These are phyloP conservation scores for Agrocybe pediades DNA, from an alignment of 768 basidiomycete species.

Conservation along the genomic window DNA sequence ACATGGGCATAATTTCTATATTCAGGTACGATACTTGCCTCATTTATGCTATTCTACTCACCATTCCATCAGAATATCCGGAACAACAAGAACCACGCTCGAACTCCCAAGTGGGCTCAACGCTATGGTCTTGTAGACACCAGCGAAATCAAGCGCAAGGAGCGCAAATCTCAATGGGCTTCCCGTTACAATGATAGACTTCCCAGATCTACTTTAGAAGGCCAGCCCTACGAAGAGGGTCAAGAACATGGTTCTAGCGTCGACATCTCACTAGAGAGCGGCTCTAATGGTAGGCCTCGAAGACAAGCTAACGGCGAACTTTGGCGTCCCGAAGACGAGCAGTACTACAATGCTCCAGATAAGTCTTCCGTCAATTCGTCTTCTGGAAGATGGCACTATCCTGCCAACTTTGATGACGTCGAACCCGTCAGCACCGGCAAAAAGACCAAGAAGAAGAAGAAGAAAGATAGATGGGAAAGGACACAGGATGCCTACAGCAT, in stretches of 20 bases:
- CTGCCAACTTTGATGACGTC: conserved; percentile 79
- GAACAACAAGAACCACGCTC: conserved; percentile 89
- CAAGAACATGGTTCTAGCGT: conserved; percentile 57
- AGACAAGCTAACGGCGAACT: conserved; percentile 53
- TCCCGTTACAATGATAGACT: conserved; percentile 83
- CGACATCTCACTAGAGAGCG: conserved; percentile 36
- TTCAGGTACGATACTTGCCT: conserved; percentile 53
- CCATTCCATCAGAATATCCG: conserved; percentile 73
- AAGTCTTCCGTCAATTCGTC: conserved; percentile 40
- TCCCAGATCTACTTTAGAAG: conserved; percentile 67
- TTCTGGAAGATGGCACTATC: conserved; percentile 79
- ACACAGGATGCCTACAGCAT: conserved; percentile 82
- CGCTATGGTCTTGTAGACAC: conserved; percentile 89
- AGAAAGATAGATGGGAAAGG: conserved; percentile 87
- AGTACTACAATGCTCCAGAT: conserved; percentile 56
- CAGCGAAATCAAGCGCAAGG: conserved; percentile 73
- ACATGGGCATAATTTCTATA: conserved; percentile 92
- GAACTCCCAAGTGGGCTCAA: conserved; percentile 96
- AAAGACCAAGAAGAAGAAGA: conserved; percentile 65
- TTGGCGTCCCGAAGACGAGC: conserved; percentile 78
- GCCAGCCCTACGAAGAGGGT: conserved; percentile 77
- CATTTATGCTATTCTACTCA: conserved; percentile 7
- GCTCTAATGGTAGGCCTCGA: conserved; percentile 24
- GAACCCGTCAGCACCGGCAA: conserved; percentile 38
- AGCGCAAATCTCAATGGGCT: conserved; percentile 86